Evolutionary conservation across 2,329 filamentous ascomycete genomes (phyloP), one percentile per base, ranked within the genome.

Genomic region (Fusarium sororula): DNA sequence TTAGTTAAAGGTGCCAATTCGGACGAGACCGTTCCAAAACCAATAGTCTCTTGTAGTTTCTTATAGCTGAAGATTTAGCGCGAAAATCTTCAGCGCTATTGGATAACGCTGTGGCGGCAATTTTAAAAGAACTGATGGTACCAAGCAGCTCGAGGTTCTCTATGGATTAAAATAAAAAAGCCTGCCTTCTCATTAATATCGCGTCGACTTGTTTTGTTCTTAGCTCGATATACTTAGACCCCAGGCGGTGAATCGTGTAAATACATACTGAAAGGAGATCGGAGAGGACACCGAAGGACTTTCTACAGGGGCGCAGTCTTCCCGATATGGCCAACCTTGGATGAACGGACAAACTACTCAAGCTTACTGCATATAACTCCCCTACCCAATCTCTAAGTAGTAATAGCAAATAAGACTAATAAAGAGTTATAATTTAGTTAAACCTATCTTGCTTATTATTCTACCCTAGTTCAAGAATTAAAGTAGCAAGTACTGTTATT

Each of bases 181-280:
- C 26, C 3, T 0, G 4, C 6, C 4, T 48, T 8, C 20, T 7
- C 3, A 48, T 22, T 11, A 3, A 28, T 47, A 13, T 17, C 6
- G 20, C 13, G 3, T 22, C 11, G 26, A 30, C 4, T 9, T 11
- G 15, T 48, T 22, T 48, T 48, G 13, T 22, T 22, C 20, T 22
- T 15, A 3, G 26, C 45, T 15, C 6, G 20, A 48, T 28, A 22
- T 28, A 0, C 9, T 22, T 1, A 47, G 44, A 22, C 18, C 3
- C 13, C 5, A 15, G 18, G 13, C 6, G 20, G 3, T 22, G 9
- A 48, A 12, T 28, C 6, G 4, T 12, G 6, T 48, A 28, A 48
- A 22, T 12, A 44, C 7, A 39, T 12, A 24, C 15, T 15, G 8
- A 20, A 47, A 0, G 14, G 5, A 22, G 18, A 15, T 15, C 9